Conservation (phyloP, 495 filamentous ascomycete genomes). For the Penicillium turbatum region DNA sequence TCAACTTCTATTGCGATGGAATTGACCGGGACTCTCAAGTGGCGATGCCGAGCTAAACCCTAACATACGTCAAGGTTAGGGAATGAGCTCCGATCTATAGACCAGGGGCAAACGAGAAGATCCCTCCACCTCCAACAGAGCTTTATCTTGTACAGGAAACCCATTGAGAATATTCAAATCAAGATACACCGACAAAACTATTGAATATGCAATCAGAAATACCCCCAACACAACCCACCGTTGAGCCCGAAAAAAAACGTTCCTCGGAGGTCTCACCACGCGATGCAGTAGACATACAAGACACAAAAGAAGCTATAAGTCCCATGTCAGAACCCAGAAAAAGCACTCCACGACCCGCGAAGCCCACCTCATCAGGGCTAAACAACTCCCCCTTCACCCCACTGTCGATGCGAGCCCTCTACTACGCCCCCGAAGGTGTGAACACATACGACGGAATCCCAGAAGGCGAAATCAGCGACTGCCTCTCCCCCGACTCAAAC, state of each 20-base stretch:
- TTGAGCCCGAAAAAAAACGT: neutral
- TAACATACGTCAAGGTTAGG: slow-evolving; percentile 23
- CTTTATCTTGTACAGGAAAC: neutral
- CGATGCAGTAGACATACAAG: neutral
- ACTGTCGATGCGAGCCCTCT: slow-evolving; percentile 39
- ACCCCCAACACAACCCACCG: slow-evolving; percentile 3
- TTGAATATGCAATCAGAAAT: slow-evolving; percentile 2
- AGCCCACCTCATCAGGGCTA: slow-evolving; percentile 30
- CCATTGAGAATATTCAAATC: neutral
- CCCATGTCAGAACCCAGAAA: neutral
- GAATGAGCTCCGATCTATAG: slow-evolving; percentile 8
- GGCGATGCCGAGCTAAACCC: slow-evolving; percentile 10
- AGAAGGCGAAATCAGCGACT: slow-evolving; percentile 3
- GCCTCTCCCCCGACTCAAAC: neutral
- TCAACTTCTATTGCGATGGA: neutral
- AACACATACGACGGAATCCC: slow-evolving; percentile 3
- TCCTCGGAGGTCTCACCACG: neutral
- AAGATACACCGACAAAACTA: too few species aligned
- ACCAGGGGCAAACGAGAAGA: neutral
- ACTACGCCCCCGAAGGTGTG: slow-evolving; percentile 25
- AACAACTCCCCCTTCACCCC: slow-evolving; percentile 34
- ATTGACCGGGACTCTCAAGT: slow-evolving; percentile 2
- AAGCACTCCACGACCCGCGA: slow-evolving; percentile 7
- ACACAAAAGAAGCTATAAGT: neutral
- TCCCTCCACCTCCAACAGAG: neutral